These are phyloP conservation scores for Erysimum cheiri DNA, from an alignment of 441 rosid species.

Conservation along the genomic window DNA sequence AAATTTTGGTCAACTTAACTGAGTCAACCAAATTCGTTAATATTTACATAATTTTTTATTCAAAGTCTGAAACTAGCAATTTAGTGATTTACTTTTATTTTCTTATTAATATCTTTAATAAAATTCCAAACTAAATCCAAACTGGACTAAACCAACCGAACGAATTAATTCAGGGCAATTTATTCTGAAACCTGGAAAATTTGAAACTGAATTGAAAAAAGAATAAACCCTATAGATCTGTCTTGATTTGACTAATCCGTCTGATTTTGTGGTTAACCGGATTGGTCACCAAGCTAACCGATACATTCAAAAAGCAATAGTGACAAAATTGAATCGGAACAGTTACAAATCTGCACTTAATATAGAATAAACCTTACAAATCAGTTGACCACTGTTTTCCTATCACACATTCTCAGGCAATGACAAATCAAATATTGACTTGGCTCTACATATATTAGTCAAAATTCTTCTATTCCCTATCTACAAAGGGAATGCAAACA, in stretches of 20 bases:
- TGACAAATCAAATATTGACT: conserved; percentile 1
- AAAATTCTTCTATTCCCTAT: conserved; percentile 1
- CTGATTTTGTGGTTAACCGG: not conserved
- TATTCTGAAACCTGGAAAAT: no score
- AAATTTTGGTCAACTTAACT: not conserved
- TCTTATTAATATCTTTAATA: no score
- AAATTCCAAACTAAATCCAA: not conserved
- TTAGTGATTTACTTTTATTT: no score
- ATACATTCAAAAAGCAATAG: not conserved
- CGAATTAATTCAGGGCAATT: not conserved
- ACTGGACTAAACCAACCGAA: not conserved
- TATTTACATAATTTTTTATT: not conserved
- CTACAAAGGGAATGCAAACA: conserved; percentile 16
- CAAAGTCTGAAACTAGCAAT: not conserved
- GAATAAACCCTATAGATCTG: not conserved
- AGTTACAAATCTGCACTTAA: not conserved
- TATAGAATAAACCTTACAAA: not conserved
- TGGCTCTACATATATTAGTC: not conserved
- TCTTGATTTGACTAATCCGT: not conserved
- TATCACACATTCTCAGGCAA: not conserved
- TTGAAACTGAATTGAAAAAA: not conserved
- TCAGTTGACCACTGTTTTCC: conserved; percentile 2
- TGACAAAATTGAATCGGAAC: no score
- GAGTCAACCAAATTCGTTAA: no score
- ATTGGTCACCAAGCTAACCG: conserved; percentile 16